Evolutionary conservation across 2,329 filamentous ascomycete genomes (phyloP).

Genomic region (Pestalotiopsis sp.): DNA sequence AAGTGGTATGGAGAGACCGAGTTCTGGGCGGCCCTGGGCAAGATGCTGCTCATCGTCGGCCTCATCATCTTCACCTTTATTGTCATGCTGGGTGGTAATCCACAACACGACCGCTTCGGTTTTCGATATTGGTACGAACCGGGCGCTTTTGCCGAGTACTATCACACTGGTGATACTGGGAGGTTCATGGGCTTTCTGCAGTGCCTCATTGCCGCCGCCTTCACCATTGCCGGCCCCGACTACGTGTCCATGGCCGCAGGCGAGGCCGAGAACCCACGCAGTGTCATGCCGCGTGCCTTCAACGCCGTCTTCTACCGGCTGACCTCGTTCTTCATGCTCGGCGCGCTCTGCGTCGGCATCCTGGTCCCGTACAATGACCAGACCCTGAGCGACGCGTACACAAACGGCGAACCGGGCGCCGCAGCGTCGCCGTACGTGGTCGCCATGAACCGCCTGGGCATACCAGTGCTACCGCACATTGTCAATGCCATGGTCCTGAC

Average conservation of each 20-base stretch:
- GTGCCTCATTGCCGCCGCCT: conserved; percentile 72
- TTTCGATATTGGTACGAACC: conserved; percentile 69
- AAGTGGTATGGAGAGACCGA: conserved; percentile 78
- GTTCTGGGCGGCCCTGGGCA: conserved; percentile 73
- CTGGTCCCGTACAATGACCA: conserved; percentile 70
- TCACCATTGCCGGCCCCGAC: conserved; percentile 65
- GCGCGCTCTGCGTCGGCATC: conserved; percentile 72
- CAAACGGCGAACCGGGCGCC: conserved; percentile 61
- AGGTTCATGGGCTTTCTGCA: conserved; percentile 75
- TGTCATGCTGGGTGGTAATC: conserved; percentile 82
- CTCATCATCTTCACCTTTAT: conserved; percentile 79
- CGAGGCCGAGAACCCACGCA: conserved; percentile 71
- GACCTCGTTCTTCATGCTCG: conserved; percentile 75
- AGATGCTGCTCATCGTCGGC: conserved; percentile 71
- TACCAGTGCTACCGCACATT: conserved; percentile 67
- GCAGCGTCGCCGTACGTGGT: conserved; percentile 70
- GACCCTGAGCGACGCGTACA: conserved; percentile 63
- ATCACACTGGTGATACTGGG: conserved; percentile 67
- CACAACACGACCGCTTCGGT: conserved; percentile 69
- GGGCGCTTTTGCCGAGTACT: conserved; percentile 70
- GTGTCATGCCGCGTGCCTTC: conserved; percentile 72
- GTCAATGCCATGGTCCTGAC: conserved; percentile 75
- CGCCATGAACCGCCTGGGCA: conserved; percentile 68
- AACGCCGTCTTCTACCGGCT: conserved; percentile 81
- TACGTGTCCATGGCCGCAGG: conserved; percentile 66